These are phyloP conservation scores for Terfezia claveryi DNA, from an alignment of 495 filamentous ascomycete species.

Conservation along the genomic window DNA sequence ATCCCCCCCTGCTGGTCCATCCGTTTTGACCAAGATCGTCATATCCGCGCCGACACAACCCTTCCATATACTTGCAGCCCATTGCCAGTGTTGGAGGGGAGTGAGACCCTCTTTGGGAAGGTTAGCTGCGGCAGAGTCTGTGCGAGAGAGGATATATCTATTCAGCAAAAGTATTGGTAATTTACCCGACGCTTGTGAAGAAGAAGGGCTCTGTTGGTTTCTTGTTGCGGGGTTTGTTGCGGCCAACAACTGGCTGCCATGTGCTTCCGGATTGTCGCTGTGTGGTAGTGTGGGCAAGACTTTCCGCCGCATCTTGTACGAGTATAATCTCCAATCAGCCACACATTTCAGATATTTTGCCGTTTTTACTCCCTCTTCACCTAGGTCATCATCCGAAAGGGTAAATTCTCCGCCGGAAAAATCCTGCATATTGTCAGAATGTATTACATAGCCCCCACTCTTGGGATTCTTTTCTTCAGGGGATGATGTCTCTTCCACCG, in stretches of 20 bases:
- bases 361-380: constrained; percentile 3
- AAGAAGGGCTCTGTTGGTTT: constrained; percentile 1
- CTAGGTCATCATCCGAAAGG: neutral
- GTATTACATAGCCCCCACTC: neutral
- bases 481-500: neutral
- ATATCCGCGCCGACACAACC: constrained; percentile 70
- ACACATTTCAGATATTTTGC: constrained; percentile 12
- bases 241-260: neutral
- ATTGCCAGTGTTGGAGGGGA: constrained; percentile 87
- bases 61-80: constrained; percentile 89
- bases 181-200: constrained; percentile 28
- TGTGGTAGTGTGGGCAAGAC: constrained; percentile 1
- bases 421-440: neutral
- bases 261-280: neutral
- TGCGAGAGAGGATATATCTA: constrained; percentile 38
- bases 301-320: constrained; percentile 8
- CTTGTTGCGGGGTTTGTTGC: neutral
- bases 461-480: neutral
- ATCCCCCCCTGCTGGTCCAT: constrained; percentile 7
- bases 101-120: constrained; percentile 57
- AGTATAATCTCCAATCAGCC: constrained; percentile 11
- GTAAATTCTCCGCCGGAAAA: neutral
- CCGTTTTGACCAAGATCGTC: constrained; percentile 42
- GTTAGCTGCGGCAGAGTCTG: constrained; percentile 46
- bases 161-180: constrained; percentile 19